Evolutionary conservation across 2,329 filamentous ascomycete species (phyloP).

Genomic region (Aureobasidium sp.): DNA sequence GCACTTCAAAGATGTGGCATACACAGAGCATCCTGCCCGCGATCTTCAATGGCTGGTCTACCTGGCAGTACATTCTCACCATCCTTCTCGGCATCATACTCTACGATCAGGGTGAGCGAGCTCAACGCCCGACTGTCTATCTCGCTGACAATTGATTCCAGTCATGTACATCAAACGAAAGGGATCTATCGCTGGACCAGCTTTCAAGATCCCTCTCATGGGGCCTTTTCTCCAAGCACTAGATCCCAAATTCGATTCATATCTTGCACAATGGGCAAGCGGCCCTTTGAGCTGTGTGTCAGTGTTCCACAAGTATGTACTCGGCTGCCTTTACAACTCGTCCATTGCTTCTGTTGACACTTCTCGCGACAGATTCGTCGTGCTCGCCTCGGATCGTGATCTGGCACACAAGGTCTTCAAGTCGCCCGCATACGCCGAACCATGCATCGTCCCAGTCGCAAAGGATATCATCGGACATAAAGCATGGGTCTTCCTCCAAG

Average conservation of each 20-base stretch:
- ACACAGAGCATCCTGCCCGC: too few relatives aligned
- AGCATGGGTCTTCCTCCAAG: conserved; percentile 52
- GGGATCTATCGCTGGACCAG: conserved; percentile 39
- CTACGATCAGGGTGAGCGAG: neutral
- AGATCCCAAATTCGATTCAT: conserved; percentile 79
- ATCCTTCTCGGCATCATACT: neutral
- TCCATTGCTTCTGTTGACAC: neutral
- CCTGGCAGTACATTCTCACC: neutral
- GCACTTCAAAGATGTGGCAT: too few relatives aligned
- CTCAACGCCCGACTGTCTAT: too few relatives aligned
- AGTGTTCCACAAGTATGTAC: conserved; percentile 81
- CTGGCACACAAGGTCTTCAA: conserved; percentile 57
- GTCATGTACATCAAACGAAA: conserved; percentile 25
- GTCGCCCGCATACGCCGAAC: conserved; percentile 14
- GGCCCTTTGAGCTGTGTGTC: conserved; percentile 88
- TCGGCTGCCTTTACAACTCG: neutral
- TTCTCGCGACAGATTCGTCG: conserved; percentile 59
- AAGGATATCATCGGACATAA: conserved; percentile 73
- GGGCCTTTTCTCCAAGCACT: conserved; percentile 82
- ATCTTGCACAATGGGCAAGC: conserved; percentile 80
- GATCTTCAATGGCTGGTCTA: too few relatives aligned
- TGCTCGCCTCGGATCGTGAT: conserved; percentile 92
- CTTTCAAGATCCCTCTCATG: conserved; percentile 49
- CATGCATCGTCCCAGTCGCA: conserved; percentile 13
- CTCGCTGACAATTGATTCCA: neutral